phyloP scores from a whole-genome alignment of 2,329 filamentous ascomycete genomes.

The Pestalotiopsis sp. region DNA sequence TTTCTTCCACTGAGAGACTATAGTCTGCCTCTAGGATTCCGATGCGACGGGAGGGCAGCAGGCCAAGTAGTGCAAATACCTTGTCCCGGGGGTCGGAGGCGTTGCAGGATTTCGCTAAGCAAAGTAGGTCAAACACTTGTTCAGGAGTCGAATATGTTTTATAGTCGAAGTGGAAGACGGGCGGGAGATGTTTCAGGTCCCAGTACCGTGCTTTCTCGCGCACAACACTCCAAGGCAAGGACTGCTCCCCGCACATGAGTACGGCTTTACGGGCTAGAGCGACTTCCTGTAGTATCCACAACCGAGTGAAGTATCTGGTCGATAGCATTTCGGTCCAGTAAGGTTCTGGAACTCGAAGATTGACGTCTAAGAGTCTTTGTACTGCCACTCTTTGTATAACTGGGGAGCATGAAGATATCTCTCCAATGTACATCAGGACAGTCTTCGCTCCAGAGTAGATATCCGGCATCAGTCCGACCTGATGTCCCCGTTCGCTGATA shows the following conservation, averaged over 20 bases:
- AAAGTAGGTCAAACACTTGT: conserved; percentile 3
- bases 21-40: conserved; percentile 14
- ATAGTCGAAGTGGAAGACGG: conserved; percentile 5
- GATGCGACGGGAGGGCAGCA: background rate
- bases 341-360: background rate
- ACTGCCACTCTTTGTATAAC: background rate
- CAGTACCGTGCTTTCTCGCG: background rate
- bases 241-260: conserved; percentile 13
- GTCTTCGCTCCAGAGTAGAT: conserved; percentile 16
- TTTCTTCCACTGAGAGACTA: background rate
- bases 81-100: conserved; percentile 16
- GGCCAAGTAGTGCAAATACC: conserved; percentile 16
- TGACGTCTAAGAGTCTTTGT: background rate
- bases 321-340: background rate
- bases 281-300: conserved; percentile 19
- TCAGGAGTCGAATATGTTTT: background rate
- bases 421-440: conserved; percentile 16
- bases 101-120: conserved; percentile 2
- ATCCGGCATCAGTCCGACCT: conserved; percentile 17
- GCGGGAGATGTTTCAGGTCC: background rate
- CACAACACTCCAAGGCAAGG: conserved; percentile 4
- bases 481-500: conserved; percentile 15
- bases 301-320: conserved; percentile 15
- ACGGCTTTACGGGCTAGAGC: conserved; percentile 13
- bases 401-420: background rate